phyloP scores from a whole-genome alignment of 345 rosid species.

The Acer yangbiense region DNA sequence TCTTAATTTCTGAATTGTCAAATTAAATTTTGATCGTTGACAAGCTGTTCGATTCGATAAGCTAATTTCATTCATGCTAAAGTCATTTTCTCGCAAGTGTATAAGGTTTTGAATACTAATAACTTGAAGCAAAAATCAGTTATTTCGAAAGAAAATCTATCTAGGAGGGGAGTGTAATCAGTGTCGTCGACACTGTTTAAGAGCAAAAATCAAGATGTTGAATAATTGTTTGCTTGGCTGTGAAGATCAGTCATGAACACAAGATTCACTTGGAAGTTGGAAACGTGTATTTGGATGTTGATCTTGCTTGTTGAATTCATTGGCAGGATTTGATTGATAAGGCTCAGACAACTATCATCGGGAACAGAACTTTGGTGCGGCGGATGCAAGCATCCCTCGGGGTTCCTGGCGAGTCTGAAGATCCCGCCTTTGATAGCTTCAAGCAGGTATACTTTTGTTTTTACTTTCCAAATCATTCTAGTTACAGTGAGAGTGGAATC shows the following conservation, averaged over 20 bases:
- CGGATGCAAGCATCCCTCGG: slow-evolving; percentile 67
- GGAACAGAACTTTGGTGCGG: slow-evolving; percentile 62
- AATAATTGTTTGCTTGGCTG: not conserved
- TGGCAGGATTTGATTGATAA: slow-evolving; percentile 88
- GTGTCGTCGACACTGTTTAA: not conserved
- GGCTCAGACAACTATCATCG: slow-evolving; percentile 70
- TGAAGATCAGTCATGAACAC: not conserved
- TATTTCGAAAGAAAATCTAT: not conserved
- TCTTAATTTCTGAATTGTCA: not conserved
- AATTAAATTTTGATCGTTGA: not conserved
- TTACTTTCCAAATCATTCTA: not conserved
- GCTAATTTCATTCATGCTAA: not conserved
- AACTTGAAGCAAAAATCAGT: too few relatives aligned
- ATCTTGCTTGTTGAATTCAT: slow-evolving; percentile 13
- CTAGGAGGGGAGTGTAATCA: not conserved
- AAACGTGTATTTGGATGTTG: not conserved
- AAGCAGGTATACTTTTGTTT: slow-evolving; percentile 55
- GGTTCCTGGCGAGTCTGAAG: slow-evolving; percentile 49
- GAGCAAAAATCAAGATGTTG: not conserved
- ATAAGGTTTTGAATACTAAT: too few relatives aligned
- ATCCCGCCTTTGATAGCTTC: slow-evolving; percentile 70
- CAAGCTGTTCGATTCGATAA: not conserved
- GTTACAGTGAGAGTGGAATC: not conserved
- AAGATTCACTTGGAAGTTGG: not conserved
- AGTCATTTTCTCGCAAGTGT: not conserved